Conservation (phyloP, 345 rosid genomes). For the Gossypium arboreum region DNA sequence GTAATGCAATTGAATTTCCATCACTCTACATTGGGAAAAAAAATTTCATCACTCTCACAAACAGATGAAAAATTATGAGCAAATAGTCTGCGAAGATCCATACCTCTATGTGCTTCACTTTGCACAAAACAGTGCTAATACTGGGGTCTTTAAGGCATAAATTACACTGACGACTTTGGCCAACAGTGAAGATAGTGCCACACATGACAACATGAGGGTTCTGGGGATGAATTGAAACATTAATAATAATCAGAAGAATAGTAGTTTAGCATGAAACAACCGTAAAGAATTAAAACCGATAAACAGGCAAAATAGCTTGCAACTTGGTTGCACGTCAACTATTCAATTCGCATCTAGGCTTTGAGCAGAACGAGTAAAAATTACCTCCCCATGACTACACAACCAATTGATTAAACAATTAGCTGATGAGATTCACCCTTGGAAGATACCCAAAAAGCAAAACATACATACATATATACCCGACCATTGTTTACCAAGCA, state of each 20-base stretch:
- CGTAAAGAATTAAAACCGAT: not conserved
- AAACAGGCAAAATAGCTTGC: not conserved
- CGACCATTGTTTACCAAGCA: not conserved
- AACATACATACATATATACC: not conserved
- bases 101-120: constrained; percentile 79
- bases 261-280: not conserved
- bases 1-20: constrained; percentile 54
- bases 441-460: not conserved
- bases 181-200: constrained; percentile 64
- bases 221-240: constrained; percentile 42
- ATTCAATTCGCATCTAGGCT: not conserved
- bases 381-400: not conserved
- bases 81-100: constrained; percentile 7
- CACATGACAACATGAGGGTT: constrained; percentile 64
- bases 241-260: constrained; percentile 19
- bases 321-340: not conserved
- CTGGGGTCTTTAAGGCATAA: constrained; percentile 67
- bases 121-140: constrained; percentile 57
- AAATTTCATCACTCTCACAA: constrained; percentile 17
- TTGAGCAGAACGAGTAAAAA: not conserved
- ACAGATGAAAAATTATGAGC: not conserved
- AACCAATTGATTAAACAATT: not conserved
- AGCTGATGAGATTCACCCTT: not conserved
- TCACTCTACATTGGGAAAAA: constrained; percentile 43
- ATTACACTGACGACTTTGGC: constrained; percentile 68